phyloP scores from a whole-genome alignment of 495 filamentous ascomycete species.

The Chaetomidium leptoderma region DNA sequence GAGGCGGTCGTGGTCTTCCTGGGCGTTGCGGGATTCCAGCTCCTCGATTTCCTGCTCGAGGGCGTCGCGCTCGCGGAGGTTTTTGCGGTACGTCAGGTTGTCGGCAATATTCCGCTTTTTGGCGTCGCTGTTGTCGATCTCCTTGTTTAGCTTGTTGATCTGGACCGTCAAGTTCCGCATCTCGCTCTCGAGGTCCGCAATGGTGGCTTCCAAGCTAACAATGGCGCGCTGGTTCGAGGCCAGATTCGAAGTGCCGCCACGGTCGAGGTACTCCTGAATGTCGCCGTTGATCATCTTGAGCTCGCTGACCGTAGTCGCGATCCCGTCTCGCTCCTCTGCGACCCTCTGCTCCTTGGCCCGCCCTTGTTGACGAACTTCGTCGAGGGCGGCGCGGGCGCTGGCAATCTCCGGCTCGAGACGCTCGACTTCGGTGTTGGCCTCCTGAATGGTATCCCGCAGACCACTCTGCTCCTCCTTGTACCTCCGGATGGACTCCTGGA shows the following conservation, averaged over 20 bases:
- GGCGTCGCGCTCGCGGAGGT: constrained; percentile 59
- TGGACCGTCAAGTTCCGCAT: constrained; percentile 59
- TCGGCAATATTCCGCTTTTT: constrained; percentile 80
- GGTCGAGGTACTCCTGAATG: constrained; percentile 74
- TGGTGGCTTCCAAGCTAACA: constrained; percentile 58
- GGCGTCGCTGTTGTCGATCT: constrained; percentile 69
- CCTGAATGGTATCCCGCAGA: constrained; percentile 62
- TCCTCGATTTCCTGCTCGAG: constrained; percentile 68
- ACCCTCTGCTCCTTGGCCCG: constrained; percentile 69
- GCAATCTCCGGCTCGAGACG: constrained; percentile 65
- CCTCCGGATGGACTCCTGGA: constrained; percentile 66
- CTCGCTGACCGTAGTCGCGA: constrained; percentile 70
- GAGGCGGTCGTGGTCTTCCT: constrained; percentile 73
- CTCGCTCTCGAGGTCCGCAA: constrained; percentile 62
- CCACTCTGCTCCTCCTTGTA: constrained; percentile 61
- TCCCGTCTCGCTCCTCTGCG: constrained; percentile 63
- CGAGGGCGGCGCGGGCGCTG: constrained; percentile 66
- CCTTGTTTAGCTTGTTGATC: constrained; percentile 73
- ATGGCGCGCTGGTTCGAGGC: constrained; percentile 65
- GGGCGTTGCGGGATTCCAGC: constrained; percentile 74
- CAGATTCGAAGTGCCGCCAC: constrained; percentile 70
- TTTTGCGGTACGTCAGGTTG: constrained; percentile 78
- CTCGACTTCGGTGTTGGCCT: constrained; percentile 66
- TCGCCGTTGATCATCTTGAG: constrained; percentile 68
- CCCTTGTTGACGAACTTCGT: constrained; percentile 68